Evolutionary conservation across 305 asterid genomes (phyloP).

Genomic region (Solanum aculeatissimum): DNA sequence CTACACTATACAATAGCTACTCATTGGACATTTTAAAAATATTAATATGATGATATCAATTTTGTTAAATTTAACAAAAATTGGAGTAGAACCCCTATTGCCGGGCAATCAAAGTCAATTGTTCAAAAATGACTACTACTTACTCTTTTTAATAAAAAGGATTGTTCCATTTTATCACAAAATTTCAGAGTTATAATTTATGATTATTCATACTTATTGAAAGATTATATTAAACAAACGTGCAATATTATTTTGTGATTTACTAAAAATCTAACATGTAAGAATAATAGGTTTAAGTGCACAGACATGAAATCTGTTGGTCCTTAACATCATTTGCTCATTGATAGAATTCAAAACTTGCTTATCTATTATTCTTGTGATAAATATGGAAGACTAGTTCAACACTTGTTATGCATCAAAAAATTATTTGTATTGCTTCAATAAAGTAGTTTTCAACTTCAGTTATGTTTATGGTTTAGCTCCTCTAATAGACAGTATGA

Average conservation of each 20-base stretch:
- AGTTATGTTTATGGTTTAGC: not conserved
- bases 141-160: not conserved
- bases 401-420: not conserved
- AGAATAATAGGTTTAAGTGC: not conserved
- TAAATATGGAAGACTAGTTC: not conserved
- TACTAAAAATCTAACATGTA: not conserved
- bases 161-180: not conserved
- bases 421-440: not conserved
- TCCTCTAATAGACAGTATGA: not conserved
- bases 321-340: not conserved
- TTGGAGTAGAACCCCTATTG: not conserved
- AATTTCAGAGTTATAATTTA: not conserved
- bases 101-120: not conserved
- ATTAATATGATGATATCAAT: not conserved
- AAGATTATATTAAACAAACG: not conserved
- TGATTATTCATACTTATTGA: not conserved
- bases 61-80: not conserved
- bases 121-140: not conserved
- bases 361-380: not conserved
- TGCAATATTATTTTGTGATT: not conserved
- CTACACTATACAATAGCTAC: not conserved
- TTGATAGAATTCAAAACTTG: not conserved
- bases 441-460: not conserved
- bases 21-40: not conserved
- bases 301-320: not conserved